Percentiles rank a stretch among this genome's conserved stretches.
Conservation (phyloP, 2,329 filamentous ascomycete species). For the Botrytis elliptica region DNA sequence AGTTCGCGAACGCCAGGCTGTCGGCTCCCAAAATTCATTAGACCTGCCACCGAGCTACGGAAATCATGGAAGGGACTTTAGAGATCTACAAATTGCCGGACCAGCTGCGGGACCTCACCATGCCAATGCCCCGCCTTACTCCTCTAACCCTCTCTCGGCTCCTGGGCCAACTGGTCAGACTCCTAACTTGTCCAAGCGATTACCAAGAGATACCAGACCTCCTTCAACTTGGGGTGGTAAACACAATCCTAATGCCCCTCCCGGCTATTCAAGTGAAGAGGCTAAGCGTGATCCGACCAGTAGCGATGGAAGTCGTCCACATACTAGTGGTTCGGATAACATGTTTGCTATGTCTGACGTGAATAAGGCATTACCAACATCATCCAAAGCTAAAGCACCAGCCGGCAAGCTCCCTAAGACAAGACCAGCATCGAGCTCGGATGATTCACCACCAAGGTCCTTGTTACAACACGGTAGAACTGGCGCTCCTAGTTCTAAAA, state of each 20-base stretch:
- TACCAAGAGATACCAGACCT: too few species aligned
- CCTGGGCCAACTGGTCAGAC: not conserved
- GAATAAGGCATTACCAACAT: not conserved
- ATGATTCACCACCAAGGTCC: too few species aligned
- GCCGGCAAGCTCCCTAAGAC: too few species aligned
- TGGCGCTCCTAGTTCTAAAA: too few species aligned
- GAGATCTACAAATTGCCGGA: too few species aligned
- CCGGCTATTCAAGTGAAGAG: not conserved
- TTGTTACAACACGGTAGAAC: too few species aligned
- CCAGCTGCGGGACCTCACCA: not conserved
- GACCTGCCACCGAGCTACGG: not conserved
- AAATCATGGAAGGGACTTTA: too few species aligned
- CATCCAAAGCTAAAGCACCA: too few species aligned
- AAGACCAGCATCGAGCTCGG: too few species aligned
- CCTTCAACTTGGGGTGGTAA: not conserved
- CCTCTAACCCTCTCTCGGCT: fast-evolving
- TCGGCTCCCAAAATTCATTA: too few species aligned
- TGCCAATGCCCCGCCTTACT: not conserved
- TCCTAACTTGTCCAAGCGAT: not conserved
- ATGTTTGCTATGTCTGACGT: not conserved
- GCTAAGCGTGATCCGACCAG: not conserved
- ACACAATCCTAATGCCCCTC: not conserved
- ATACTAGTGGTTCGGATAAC: not conserved
- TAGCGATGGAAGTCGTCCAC: too few species aligned
- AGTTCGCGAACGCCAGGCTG: too few species aligned